Evolutionary conservation across 2,329 filamentous ascomycete species (phyloP).

Genomic region (Fusarium sp.): DNA sequence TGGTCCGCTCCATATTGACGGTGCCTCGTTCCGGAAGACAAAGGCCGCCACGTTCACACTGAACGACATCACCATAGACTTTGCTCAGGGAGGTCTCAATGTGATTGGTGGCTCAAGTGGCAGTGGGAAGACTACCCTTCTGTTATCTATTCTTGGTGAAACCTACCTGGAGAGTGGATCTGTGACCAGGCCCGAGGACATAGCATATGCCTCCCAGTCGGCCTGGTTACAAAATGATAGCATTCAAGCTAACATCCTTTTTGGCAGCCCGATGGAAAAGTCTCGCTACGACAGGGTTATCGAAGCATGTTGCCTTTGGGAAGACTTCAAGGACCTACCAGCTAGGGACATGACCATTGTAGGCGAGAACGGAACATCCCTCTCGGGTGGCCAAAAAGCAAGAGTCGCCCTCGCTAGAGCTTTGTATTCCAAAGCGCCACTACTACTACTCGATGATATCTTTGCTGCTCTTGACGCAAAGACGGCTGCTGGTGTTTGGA

Average conservation of each 20-base stretch:
- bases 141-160: slow-evolving; percentile 67
- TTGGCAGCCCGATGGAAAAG: slow-evolving; percentile 63
- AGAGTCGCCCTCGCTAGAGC: slow-evolving; percentile 68
- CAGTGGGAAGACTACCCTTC: slow-evolving; percentile 67
- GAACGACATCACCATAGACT: slow-evolving; percentile 62
- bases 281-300: slow-evolving; percentile 67
- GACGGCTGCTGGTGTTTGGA: slow-evolving; percentile 67
- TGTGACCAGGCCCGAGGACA: slow-evolving; percentile 62
- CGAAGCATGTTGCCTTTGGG: slow-evolving; percentile 64
- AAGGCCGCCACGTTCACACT: slow-evolving; percentile 64
- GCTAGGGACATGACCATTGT: slow-evolving; percentile 64
- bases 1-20: slow-evolving; percentile 61
- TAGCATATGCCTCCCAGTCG: slow-evolving; percentile 69
- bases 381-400: slow-evolving; percentile 69
- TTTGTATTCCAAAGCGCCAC: slow-evolving; percentile 66
- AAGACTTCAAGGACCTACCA: slow-evolving; percentile 64
- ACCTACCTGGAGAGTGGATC: slow-evolving; percentile 62
- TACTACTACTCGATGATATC: slow-evolving; percentile 69
- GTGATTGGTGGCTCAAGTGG: slow-evolving; percentile 67
- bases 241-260: slow-evolving; percentile 66
- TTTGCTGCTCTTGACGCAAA: slow-evolving; percentile 71
- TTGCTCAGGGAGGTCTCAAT: slow-evolving; percentile 66
- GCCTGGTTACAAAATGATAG: slow-evolving; percentile 70
- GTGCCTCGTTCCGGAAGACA: slow-evolving; percentile 62
- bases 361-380: slow-evolving; percentile 65